Percentiles rank a stretch among this genome's conserved stretches.
Evolutionary conservation across 768 basidiomycete species (phyloP).

Genomic region (Suillus bovinus): DNA sequence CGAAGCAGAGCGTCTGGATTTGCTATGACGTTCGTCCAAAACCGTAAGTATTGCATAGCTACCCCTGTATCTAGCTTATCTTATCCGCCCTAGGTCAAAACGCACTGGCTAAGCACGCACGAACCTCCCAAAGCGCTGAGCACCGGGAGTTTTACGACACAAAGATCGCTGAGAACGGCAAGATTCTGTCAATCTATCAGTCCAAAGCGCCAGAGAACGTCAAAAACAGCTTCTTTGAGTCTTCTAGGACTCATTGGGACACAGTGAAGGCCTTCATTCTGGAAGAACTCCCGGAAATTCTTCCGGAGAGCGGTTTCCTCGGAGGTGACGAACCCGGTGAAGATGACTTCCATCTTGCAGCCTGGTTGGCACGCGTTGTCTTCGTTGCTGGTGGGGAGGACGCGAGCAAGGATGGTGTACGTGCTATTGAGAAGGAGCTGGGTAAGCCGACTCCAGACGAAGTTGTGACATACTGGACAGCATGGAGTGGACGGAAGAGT

Average conservation of each 20-base stretch:
- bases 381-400: slow-evolving; percentile 36
- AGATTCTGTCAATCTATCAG: slow-evolving; percentile 42
- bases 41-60: slow-evolving; percentile 38
- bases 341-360: slow-evolving; percentile 56
- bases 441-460: slow-evolving; percentile 38
- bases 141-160: slow-evolving; percentile 45
- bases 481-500: slow-evolving; percentile 46
- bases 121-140: slow-evolving; percentile 33
- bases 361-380: slow-evolving; percentile 52
- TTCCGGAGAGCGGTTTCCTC: slow-evolving; percentile 48
- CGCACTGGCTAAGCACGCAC: slow-evolving; percentile 38
- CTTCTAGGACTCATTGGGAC: slow-evolving; percentile 40
- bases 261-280: slow-evolving; percentile 38
- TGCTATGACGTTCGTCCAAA: slow-evolving; percentile 34
- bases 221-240: slow-evolving; percentile 40
- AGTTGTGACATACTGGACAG: slow-evolving; percentile 42
- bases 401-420: slow-evolving; percentile 32
- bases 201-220: slow-evolving; percentile 36
- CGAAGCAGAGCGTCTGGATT: slow-evolving; percentile 36
- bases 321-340: slow-evolving; percentile 48
- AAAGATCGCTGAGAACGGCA: slow-evolving; percentile 42
- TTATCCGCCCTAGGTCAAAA: slow-evolving; percentile 39
- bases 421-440: slow-evolving; percentile 40
- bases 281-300: slow-evolving; percentile 39
- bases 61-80: not conserved